Base-by-base conservation (phyloP, 371 early-diverging fungal genomes). In the Dipsacomyces acuminosporus region DNA sequence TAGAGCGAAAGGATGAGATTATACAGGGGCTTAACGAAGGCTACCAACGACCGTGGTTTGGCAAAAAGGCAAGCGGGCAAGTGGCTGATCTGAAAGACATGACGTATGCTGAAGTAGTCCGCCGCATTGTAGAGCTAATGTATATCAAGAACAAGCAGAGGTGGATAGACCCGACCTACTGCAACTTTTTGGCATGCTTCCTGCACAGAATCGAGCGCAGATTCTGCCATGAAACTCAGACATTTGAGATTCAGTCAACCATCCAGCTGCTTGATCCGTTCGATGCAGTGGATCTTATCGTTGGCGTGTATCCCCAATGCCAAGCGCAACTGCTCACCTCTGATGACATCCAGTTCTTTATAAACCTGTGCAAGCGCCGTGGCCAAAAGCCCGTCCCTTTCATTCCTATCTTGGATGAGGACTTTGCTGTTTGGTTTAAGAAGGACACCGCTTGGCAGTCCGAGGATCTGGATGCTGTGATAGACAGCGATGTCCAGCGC, bases 381-480 rank as follows among this genome's bases (percentile, higher is more conserved):
- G 83, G 83, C 46, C 85, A 88, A 62, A 96, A 96, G 80, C 96
- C 96, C 30, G 93, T 91, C 34, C 89, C 94, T 15, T 96, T 93
- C 75, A 90, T 96, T 51, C 94, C 94, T 21, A 82, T 91, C 33
- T 77, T 96, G 59, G 94, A 94, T 71, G 89, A 89, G 77, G 87
- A 88, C 72, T 92, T 96, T 71, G 93, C 94, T 71, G 83, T 91
- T 56, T 96, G 96, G 96, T 90, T 94, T 82, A 94, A 94, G 84
- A 96, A 96, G 85, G 96, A 96, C 73, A 90, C 90, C 25, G 78
- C 94, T 48, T 94, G 96, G 94, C 96, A 96, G 75, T 81, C 90
- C 8, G 96, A 96, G 75, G 90, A 93, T 56, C 73, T 94, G 14
- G 86, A 86, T 44, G 93, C 96, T 24, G 89, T 96, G 43, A 88